Evolutionary conservation across 2,329 filamentous ascomycete species (phyloP).

Genomic region (Neobulgaria alba): DNA sequence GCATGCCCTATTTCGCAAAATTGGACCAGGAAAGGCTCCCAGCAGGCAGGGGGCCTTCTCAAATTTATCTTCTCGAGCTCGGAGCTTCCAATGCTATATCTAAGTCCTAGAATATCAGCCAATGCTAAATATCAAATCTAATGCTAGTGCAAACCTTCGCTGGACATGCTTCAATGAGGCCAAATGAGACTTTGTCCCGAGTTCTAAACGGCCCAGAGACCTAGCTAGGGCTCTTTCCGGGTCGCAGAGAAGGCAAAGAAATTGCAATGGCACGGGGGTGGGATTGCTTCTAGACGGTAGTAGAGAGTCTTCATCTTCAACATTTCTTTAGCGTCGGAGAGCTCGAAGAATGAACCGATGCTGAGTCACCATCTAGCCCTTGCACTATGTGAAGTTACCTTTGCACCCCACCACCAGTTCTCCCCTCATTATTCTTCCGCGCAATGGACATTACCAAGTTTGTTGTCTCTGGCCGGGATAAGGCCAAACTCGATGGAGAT

Average conservation of each 20-base stretch:
- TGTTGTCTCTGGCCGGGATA: slow-evolving; percentile 69
- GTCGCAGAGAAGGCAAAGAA: too few relatives aligned
- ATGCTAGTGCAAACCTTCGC: too few relatives aligned
- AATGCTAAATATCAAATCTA: too few relatives aligned
- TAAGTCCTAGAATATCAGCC: too few relatives aligned
- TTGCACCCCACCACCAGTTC: neutral
- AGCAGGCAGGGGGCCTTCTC: neutral
- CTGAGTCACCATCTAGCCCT: too few relatives aligned
- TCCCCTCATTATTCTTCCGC: neutral
- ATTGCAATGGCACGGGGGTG: too few relatives aligned
- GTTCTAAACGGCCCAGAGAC: too few relatives aligned
- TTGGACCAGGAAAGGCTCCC: slow-evolving; percentile 3
- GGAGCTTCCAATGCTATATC: too few relatives aligned
- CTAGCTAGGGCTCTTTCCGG: too few relatives aligned
- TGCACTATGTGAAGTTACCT: too few relatives aligned
- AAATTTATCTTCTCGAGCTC: neutral
- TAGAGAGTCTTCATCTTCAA: slow-evolving; percentile 6
- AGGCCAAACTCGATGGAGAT: slow-evolving; percentile 80
- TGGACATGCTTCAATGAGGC: neutral
- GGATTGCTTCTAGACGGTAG: slow-evolving; percentile 1
- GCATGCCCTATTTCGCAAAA: slow-evolving; percentile 37
- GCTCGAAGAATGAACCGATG: too few relatives aligned
- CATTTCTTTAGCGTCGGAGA: slow-evolving; percentile 9
- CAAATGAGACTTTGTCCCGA: too few relatives aligned
- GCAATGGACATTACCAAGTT: slow-evolving; percentile 58